Evolutionary conservation across 2,329 filamentous ascomycete genomes (phyloP), one percentile per base, ranked within the genome.

Genomic region (Fonsecaea pedrosoi): DNA sequence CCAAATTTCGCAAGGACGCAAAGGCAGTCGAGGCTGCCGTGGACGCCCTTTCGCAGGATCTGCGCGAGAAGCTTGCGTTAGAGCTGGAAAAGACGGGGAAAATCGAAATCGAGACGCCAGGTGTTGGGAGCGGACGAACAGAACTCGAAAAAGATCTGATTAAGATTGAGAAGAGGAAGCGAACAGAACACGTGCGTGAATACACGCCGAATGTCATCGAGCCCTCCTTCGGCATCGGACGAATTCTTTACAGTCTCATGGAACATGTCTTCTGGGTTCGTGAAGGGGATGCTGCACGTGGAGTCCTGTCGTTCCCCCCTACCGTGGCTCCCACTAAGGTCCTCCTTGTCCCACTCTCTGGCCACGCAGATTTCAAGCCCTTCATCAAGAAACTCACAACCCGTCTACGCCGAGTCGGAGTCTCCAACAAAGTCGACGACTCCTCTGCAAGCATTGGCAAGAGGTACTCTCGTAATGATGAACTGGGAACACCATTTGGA

Each of bases 221-320:
- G 82, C 95, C 94, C 1, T 98, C 94, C 0, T 99, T 98, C 75
- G 94, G 94, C 84, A 96, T 98, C 75, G 95, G 94, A 67, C 89
- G 94, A 74, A 97, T 98, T 70, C 83, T 98, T 66, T 98, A 97
- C 83, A 89, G 91, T 68, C 83, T 99, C 75, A 91, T 96, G 77
- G 95, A 99, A 83, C 95, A 99, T 81, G 89, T 87, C 78, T 99
- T 94, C 86, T 99, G 95, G 94, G 92, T 89, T 62, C 91, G 95
- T 71, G 89, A 89, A 72, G 89, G 87, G 70, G 91, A 94, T 72
- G 93, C 95, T 78, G 90, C 92, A 62, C 91, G 94, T 77, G 90
- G 91, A 80, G 92, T 92, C 57, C 83, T 93, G 68, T 92, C 89
- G 7, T 92, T 93, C 83, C 87, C 90, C 76, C 86, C 89, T 4